Base-by-base conservation (phyloP, 352 stramenopile genomes). In the Globisporangium acanthophoron region DNA sequence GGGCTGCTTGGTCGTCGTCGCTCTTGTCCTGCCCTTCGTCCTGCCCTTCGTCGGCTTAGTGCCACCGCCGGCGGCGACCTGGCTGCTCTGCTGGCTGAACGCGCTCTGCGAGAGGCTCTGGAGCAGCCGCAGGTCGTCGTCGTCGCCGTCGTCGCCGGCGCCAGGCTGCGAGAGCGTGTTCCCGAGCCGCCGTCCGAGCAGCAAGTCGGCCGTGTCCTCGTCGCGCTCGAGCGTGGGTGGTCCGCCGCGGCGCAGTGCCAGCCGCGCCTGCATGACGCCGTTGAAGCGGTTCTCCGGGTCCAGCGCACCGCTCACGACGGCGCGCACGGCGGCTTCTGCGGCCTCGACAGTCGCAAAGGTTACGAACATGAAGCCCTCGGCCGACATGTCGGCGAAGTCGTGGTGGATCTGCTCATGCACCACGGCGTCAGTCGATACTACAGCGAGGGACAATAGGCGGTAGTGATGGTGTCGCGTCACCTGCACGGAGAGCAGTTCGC, bases 41-140 rank as follows among this genome's bases (percentile, higher is more conserved):
- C 37, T 62, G 15, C 41, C 27, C 48, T 44, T 63, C 40, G 29
- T 64, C 52, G 16, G 24, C 45, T 52, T 59, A 15, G 39, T 59
- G 61, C 24, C 51, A 58, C 46, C 54, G 61, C 31, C 67, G 63
- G 15, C 67, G 63, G 15, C 39, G 33, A 18, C 45, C 24, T 63
- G 20, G 29, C 48, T 71, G 78, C 50, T 71, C 57, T 54, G 71
- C n/a, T 49, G 44, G 7, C 29, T 65, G 37, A 82, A 77, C 45
- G 78, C 74, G 41, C 69, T 73, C 56, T 92, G 82, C 59, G 82
- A 92, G 15, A 92, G 67, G 60, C 76, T 92, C 54, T 92, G 82
- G 8, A 92, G 71, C 56, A 90, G 20, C 20, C 21, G 9, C 44
- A 49, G 21, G n/a, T 49, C 76, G n/a, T 80, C 76, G n/a, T 80